These are phyloP conservation scores for Nothophaeocryptopus gaeumannii DNA, from an alignment of 2,329 filamentous ascomycete genomes.

Conservation along the genomic window DNA sequence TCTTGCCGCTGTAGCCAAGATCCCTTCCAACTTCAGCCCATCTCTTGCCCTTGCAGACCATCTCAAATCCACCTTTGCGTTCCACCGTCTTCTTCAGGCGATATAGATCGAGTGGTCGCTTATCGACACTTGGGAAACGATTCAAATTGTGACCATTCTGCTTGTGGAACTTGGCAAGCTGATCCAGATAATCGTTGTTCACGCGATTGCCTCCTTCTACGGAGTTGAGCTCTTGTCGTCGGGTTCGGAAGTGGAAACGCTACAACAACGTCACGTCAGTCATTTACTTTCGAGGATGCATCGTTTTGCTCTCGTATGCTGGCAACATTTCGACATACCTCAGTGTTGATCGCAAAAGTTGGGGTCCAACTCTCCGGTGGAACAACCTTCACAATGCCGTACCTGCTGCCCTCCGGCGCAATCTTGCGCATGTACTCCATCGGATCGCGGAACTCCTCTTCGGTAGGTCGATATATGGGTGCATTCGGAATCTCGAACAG, in stretches of 20 bases:
- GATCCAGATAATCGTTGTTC: slow-evolving; percentile 93
- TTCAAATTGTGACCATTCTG: slow-evolving; percentile 93
- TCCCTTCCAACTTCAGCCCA: slow-evolving; percentile 98
- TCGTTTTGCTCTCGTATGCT: neutral
- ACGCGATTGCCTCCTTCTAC: slow-evolving; percentile 97
- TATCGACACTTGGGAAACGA: slow-evolving; percentile 93
- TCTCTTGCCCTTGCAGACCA: slow-evolving; percentile 96
- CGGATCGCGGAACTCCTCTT: slow-evolving; percentile 92
- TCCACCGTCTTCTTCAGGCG: slow-evolving; percentile 96
- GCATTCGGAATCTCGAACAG: slow-evolving; percentile 85
- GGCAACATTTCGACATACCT: slow-evolving; percentile 60
- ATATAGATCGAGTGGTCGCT: slow-evolving; percentile 92
- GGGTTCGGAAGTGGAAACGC: slow-evolving; percentile 95
- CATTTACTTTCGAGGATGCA: neutral
- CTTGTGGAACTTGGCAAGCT: slow-evolving; percentile 92
- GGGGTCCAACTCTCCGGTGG: slow-evolving; percentile 93
- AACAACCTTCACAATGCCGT: slow-evolving; percentile 92
- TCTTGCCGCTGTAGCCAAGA: slow-evolving; percentile 96
- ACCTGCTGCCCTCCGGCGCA: slow-evolving; percentile 76
- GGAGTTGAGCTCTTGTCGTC: slow-evolving; percentile 94
- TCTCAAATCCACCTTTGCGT: slow-evolving; percentile 88
- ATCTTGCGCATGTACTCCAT: slow-evolving; percentile 94
- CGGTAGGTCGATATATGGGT: slow-evolving; percentile 83
- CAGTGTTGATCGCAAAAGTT: slow-evolving; percentile 91
- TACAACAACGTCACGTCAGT: slow-evolving; percentile 43